These are phyloP conservation scores for Cordyceps cateniannulata DNA, from an alignment of 2,329 filamentous ascomycete genomes.

Conservation along the genomic window DNA sequence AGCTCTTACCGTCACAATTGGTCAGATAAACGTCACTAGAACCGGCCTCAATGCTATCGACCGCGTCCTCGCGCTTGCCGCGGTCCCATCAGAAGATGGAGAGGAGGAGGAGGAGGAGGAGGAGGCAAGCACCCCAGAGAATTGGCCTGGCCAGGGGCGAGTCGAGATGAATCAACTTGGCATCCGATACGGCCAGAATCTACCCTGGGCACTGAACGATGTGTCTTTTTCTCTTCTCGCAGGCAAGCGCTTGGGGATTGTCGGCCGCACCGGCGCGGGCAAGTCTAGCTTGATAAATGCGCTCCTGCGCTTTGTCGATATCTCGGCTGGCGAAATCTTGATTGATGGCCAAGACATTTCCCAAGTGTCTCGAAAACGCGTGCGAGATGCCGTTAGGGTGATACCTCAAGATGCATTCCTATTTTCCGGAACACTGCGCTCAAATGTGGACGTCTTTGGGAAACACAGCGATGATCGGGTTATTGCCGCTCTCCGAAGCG, in stretches of 20 bases:
- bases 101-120: neutral
- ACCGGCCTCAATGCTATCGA: slow-evolving; percentile 8
- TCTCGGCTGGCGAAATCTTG: neutral
- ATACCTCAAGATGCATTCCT: slow-evolving; percentile 58
- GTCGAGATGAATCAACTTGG: neutral
- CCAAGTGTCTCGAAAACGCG: neutral
- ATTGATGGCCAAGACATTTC: slow-evolving; percentile 8
- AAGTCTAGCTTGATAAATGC: slow-evolving; percentile 11
- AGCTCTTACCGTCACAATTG: slow-evolving; percentile 1
- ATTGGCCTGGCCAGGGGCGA: neutral
- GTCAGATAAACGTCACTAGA: neutral
- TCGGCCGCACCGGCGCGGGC: slow-evolving; percentile 11
- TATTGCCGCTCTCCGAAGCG: slow-evolving; percentile 55
- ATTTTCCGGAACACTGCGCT: slow-evolving; percentile 65
- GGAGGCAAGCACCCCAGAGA: neutral
- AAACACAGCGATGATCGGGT: slow-evolving; percentile 58
- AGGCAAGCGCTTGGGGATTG: slow-evolving; percentile 2
- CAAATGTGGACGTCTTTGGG: slow-evolving; percentile 65
- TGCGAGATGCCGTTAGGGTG: neutral
- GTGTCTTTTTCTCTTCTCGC: slow-evolving; percentile 4
- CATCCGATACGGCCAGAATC: slow-evolving; percentile 18
- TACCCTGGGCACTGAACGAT: slow-evolving; percentile 47
- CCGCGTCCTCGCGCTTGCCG: slow-evolving; percentile 1
- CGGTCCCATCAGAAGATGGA: slow-evolving; percentile 4
- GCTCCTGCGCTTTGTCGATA: slow-evolving; percentile 11